phyloP scores from a whole-genome alignment of 495 filamentous ascomycete species.

The Aspergillus sclerotioniger region DNA sequence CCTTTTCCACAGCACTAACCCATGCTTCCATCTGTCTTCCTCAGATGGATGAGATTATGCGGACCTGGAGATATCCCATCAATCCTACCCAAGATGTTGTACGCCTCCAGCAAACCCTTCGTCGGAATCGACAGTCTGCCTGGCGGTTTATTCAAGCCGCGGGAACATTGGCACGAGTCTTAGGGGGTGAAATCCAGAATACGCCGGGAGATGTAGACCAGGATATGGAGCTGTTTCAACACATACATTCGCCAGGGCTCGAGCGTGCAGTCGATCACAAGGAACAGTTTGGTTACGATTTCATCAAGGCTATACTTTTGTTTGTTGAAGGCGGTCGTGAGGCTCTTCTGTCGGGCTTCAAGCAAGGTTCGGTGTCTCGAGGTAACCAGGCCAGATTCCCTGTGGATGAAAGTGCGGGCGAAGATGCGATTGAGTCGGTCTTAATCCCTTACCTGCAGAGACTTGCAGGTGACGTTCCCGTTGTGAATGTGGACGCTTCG shows the following conservation, averaged over 20 bases:
- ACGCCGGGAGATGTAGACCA: constrained; percentile 26
- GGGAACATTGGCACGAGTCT: constrained; percentile 54
- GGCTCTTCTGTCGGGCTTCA: constrained; percentile 55
- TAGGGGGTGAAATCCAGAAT: constrained; percentile 49
- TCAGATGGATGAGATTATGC: constrained; percentile 55
- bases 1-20: constrained; percentile 49
- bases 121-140: constrained; percentile 55
- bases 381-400: constrained; percentile 47
- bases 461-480: constrained; percentile 44
- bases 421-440: constrained; percentile 52
- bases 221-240: constrained; percentile 36
- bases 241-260: constrained; percentile 52
- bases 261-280: constrained; percentile 35
- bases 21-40: constrained; percentile 49
- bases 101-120: constrained; percentile 53
- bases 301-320: constrained; percentile 61
- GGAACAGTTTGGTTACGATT: constrained; percentile 61
- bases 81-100: constrained; percentile 54
- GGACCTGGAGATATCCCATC: constrained; percentile 59
- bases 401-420: constrained; percentile 45
- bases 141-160: constrained; percentile 68
- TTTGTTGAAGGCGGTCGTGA: constrained; percentile 59
- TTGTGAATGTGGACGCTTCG: constrained; percentile 59
- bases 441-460: constrained; percentile 59
- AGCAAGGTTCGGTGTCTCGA: constrained; percentile 32